Evolutionary conservation across 2,329 filamentous ascomycete genomes (phyloP), one percentile per base, ranked within the genome.

Genomic region (Calycina marina): DNA sequence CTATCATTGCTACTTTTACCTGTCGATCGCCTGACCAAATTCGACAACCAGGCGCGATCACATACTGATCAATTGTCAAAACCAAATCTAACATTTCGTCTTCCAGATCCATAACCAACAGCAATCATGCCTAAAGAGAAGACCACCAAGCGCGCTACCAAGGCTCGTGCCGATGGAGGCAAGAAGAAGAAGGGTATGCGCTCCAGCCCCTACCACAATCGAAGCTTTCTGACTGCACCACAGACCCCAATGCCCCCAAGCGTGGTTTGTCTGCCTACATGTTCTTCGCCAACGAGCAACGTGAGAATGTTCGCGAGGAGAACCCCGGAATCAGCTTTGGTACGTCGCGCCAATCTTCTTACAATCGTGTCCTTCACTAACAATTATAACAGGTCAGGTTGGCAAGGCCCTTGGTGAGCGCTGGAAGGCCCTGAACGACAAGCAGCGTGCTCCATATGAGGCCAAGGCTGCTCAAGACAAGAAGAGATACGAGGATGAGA

Each of bases 281-380:
- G 90, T 96, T 96, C 79, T 98, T 96, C 60, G 90, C 90, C 74
- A 96, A 96, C 56, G 90, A 96, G 65, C 84, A 94, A 66, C 86
- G 90, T 51, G 88, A 96, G 57, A 93, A 90, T 60, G 90, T 98
- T 50, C 84, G 90, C 51, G 85, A 93, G 58, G 88, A 96, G 63
- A 96, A 96, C 72, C 88, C 88, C 24, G 88, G 86, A 51, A 93
- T 96, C 65, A 79, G 80, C 49, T 98, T 98, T 63, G 90, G 84
- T 78, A 70, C 48, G n/a, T n/a, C n/a, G 70, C 56, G 18, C 16
- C 13, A 15, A n/a, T n/a, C n/a, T 3, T 25, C 6, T 16, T 4
- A 6, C 8, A 9, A 8, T 3, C 8, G 8, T 8, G 8, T 8
- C n/a, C 20, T 22, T n/a, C 2, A 22, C 20, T 22, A 22, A 22